A percentile compares a stretch with the other conserved stretches of the same genome.
phyloP scores from a whole-genome alignment of 768 basidiomycete genomes.

The Paxillus rubicundulus region DNA sequence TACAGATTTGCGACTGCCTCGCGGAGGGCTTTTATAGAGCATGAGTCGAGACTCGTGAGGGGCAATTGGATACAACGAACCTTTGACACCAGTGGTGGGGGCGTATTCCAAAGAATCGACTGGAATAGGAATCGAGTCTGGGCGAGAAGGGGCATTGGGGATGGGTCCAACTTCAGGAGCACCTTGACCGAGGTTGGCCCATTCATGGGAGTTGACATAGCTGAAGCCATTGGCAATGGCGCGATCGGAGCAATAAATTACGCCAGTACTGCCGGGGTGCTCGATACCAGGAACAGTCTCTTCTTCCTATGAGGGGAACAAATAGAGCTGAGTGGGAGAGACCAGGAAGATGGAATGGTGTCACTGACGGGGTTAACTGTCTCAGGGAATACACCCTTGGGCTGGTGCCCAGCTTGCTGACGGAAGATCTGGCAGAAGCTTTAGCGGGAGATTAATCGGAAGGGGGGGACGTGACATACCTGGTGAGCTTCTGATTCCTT shows the following conservation, averaged over 20 bases:
- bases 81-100: constrained; percentile 89
- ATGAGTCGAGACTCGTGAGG: constrained; percentile 2
- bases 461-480: constrained; percentile 35
- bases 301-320: constrained; percentile 54
- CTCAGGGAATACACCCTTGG: constrained; percentile 63
- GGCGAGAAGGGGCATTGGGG: constrained; percentile 69
- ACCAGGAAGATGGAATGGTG: background rate
- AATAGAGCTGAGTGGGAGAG: constrained; percentile 3
- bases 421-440: constrained; percentile 62
- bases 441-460: constrained; percentile 4
- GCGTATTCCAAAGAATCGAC: constrained; percentile 84
- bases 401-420: constrained; percentile 64
- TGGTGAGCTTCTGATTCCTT: constrained; percentile 87
- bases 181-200: constrained; percentile 91
- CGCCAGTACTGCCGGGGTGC: constrained; percentile 64
- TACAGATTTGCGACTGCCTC: constrained; percentile 90
- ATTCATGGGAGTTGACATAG: constrained; percentile 72
- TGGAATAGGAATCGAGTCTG: constrained; percentile 61
- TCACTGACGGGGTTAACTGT: constrained; percentile 64
- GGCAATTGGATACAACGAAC: constrained; percentile 32
- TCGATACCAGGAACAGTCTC: constrained; percentile 88
- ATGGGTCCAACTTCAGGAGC: constrained; percentile 87
- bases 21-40: constrained; percentile 56
- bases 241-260: constrained; percentile 89
- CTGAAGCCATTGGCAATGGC: constrained; percentile 95